Percentiles rank a stretch among this genome's conserved stretches.
phyloP scores from a whole-genome alignment of 2,329 filamentous ascomycete species.

The Trichocomaceae sp. region DNA sequence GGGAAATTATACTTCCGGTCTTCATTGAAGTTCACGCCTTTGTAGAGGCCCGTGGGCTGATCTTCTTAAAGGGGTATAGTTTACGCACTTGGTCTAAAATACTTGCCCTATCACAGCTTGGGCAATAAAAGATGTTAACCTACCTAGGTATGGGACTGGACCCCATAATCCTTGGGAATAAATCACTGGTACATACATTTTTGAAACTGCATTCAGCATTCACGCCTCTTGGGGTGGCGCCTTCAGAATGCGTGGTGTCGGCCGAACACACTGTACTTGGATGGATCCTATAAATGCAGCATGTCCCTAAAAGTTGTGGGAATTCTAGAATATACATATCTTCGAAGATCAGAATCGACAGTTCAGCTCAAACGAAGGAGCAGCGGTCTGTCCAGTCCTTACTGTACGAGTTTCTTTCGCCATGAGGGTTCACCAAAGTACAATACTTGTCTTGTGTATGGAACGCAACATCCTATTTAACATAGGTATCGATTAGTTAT shows the following conservation, averaged over 20 bases:
- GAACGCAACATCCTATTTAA: neutral
- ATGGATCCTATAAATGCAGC: neutral
- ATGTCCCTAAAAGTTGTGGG: neutral
- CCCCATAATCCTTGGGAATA: no score
- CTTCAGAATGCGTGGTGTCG: neutral
- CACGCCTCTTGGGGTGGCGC: neutral
- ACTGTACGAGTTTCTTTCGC: neutral
- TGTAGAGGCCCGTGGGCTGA: neutral
- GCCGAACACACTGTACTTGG: neutral
- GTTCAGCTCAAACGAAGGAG: neutral
- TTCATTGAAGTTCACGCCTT: no score
- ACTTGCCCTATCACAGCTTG: neutral
- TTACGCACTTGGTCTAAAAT: neutral
- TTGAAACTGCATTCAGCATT: neutral
- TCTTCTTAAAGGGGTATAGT: conserved; percentile 5
- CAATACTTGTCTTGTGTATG: neutral
- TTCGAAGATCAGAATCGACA: conserved; percentile 1
- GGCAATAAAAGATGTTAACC: neutral
- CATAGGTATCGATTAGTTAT: neutral
- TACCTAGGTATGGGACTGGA: no score
- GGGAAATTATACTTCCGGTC: no score
- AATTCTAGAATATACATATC: neutral
- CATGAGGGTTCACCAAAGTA: conserved; percentile 2
- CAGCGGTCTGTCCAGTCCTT: neutral
- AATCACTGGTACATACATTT: neutral